These are phyloP conservation scores for Colletotrichum noveboracense DNA, from an alignment of 2,329 filamentous ascomycete genomes.

Conservation along the genomic window DNA sequence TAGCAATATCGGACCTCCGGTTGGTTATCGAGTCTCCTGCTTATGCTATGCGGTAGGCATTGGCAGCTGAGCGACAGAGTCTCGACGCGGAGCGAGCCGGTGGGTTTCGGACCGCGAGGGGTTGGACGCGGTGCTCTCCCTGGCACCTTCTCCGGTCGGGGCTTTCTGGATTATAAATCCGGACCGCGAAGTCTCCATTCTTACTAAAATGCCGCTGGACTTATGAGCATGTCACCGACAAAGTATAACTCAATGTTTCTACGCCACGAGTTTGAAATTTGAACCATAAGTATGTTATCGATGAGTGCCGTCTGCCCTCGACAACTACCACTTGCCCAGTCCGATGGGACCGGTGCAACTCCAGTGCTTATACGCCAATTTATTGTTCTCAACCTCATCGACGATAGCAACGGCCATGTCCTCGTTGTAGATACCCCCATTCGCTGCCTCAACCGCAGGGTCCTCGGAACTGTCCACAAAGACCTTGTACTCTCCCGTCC, in stretches of 20 bases:
- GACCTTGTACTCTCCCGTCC: neutral
- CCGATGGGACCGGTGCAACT: neutral
- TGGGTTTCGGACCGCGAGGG: neutral
- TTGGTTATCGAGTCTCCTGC: neutral
- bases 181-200: neutral
- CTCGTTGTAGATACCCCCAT: neutral
- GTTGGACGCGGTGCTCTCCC: neutral
- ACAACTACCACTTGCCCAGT: neutral
- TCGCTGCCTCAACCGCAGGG: neutral
- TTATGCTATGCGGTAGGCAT: neutral
- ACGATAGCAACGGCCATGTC: neutral
- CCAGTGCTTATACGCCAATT: neutral
- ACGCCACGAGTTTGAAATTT: neutral
- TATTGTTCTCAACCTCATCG: neutral
- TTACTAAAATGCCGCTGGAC: neutral
- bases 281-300: neutral
- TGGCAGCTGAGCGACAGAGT: neutral
- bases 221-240: neutral
- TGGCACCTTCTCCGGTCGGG: neutral
- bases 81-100: neutral
- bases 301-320: fast-evolving
- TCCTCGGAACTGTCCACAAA: neutral
- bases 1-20: neutral
- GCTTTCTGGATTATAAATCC: neutral
- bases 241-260: neutral